A percentile compares a stretch with the other conserved stretches of the same genome.
These are phyloP conservation scores for Triadica sebifera DNA, from an alignment of 345 rosid genomes.

Conservation along the genomic window DNA sequence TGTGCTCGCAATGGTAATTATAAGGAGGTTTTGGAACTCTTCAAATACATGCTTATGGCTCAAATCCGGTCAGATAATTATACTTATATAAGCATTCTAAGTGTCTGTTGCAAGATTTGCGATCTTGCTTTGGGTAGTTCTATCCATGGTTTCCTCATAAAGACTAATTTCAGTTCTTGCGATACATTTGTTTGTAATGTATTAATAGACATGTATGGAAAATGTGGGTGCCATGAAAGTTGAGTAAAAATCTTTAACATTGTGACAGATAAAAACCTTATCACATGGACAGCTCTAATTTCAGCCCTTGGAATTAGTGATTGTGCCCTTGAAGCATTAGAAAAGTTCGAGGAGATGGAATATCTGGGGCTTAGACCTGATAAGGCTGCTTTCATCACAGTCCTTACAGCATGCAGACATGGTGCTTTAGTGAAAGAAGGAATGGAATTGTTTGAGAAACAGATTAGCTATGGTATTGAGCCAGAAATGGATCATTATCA, in stretches of 20 bases:
- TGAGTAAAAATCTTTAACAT: constrained; percentile 46
- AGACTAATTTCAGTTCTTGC: constrained; percentile 44
- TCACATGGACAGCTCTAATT: constrained; percentile 82
- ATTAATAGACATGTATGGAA: constrained; percentile 89
- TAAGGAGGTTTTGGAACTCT: constrained; percentile 57
- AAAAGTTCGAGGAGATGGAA: constrained; percentile 56
- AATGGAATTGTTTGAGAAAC: constrained; percentile 54
- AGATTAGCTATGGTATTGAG: constrained; percentile 56
- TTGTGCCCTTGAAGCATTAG: constrained; percentile 52
- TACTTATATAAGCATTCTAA: constrained; percentile 72
- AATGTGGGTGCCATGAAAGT: constrained; percentile 62
- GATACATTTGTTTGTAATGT: constrained; percentile 68
- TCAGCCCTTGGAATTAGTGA: constrained; percentile 74
- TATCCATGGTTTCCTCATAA: constrained; percentile 62
- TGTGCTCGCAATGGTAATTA: constrained; percentile 56
- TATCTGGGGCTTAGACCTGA: constrained; percentile 60
- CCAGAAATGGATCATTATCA: constrained; percentile 77
- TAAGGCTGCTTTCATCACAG: constrained; percentile 60
- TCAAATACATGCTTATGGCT: constrained; percentile 52
- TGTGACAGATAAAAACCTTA: constrained; percentile 48
- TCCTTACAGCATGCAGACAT: constrained; percentile 70
- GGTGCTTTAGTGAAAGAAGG: constrained; percentile 75
- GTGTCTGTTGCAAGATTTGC: constrained; percentile 46
- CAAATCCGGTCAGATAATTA: constrained; percentile 61
- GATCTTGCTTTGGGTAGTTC: constrained; percentile 68